These are phyloP conservation scores for Globisporangium orthogonon DNA, from an alignment of 352 stramenopile species.

Conservation along the genomic window DNA sequence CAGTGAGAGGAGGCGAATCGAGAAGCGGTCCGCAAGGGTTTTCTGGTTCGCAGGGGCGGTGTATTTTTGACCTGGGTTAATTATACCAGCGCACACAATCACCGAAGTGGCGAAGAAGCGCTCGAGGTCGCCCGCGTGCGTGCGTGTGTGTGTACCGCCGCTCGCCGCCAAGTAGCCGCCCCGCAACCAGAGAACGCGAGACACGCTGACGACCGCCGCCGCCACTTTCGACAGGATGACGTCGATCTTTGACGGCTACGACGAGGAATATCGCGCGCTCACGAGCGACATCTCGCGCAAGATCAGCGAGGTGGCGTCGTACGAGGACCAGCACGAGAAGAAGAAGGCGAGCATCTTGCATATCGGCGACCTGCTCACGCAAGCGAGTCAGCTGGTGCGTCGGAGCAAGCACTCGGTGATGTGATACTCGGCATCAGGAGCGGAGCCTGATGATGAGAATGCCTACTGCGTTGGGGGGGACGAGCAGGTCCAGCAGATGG, in stretches of 20 bases:
- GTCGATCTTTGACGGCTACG: slow-evolving; percentile 86
- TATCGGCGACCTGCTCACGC: slow-evolving; percentile 70
- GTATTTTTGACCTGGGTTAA: no score
- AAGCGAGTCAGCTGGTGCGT: slow-evolving; percentile 74
- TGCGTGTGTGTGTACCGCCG: no score
- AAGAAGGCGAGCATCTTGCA: slow-evolving; percentile 83
- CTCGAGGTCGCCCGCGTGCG: neutral
- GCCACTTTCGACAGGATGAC: slow-evolving; percentile 47
- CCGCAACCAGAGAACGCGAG: no score
- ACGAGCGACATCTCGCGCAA: slow-evolving; percentile 86
- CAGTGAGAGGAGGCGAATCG: no score
- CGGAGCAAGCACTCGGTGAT: no score
- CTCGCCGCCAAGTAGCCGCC: no score
- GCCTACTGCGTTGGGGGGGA: neutral
- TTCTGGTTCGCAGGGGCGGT: no score
- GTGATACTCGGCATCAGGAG: no score
- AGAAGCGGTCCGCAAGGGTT: no score
- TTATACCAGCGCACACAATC: no score
- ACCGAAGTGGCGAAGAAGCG: no score
- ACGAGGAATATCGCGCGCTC: slow-evolving; percentile 83
- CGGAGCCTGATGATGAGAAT: no score
- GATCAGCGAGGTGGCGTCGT: slow-evolving; percentile 82
- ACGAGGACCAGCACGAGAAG: slow-evolving; percentile 83
- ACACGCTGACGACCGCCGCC: neutral
- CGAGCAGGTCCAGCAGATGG: slow-evolving; percentile 82